Evolutionary conservation across 202 grass and related monocot species (phyloP), one percentile per base, ranked within the genome.

Genomic region (Eragrostis tef): DNA sequence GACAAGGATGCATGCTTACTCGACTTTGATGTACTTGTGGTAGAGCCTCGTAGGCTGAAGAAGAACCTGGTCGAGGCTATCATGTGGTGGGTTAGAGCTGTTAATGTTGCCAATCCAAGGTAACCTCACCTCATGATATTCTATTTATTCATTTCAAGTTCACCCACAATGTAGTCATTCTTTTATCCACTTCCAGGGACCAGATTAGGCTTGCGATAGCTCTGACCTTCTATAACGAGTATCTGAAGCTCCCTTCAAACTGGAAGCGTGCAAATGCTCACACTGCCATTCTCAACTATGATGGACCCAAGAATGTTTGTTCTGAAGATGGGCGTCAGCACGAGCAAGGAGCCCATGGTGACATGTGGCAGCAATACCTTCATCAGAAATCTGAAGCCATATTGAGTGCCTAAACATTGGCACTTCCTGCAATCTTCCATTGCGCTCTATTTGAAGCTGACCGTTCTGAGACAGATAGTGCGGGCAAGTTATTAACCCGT

Each of bases 1-100:
- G 66, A 90, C 79, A 91, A 83, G 79, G 80, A 99, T 73, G 48
- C 87, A 2, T 99, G 93, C 69, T 64, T 95, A 63, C 85, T 90
- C 83, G 87, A 91, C 80, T 90, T 95, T 57, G 88, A 88, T 63
- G 51, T 95, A 65, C 66, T 95, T 49, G 63, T 93, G 58, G 67
- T 98, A 68, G 88, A 98, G 70, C 86, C 92, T 24, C 79, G 49
- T 4, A 98, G 81, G 76, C 67, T 98, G 57, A 58, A 84, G 29
- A 83, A 80, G 48, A 79, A 82, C 74, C 58, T 90, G 31, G 41
- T 75, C 29, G 87, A 87, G 25, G 65, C 87, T 24, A 80, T 98
- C 75, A 44, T 39, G 22, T 87, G 86, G 85, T 98, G 96, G 96
- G 59, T 14, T 42, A 83, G 48, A 64, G 88, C 66, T 81, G 67